Evolutionary conservation across 108 stramenopile species (phyloP), one percentile per base, ranked within the genome.

Genomic region (Poteriospumella lacustris): DNA sequence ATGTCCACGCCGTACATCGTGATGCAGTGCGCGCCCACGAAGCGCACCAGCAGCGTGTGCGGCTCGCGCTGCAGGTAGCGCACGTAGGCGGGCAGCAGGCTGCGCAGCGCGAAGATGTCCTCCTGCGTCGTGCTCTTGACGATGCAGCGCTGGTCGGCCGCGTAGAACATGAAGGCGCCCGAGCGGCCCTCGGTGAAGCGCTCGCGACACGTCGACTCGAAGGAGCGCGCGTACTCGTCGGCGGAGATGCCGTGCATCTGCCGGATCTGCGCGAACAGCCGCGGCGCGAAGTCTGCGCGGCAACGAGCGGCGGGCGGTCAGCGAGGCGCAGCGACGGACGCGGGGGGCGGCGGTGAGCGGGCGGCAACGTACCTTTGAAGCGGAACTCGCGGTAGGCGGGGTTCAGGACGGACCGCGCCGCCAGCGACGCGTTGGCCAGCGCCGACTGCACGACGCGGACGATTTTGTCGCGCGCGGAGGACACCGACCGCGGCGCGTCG

Each of bases 11-110:
- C 67, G 42, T 77, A 77, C 39, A 77, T 39, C 1, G 58, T 58
- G 1, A 77, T 19, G 59, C 76, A 68, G 42, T 77, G 76, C 1
- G 52, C 44, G 42, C 76, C 76, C 1, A 77, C 1, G 67, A 77
- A 59, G 1, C 76, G 76, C 33, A 77, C 76, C 15, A 77, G 24
- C 1, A 77, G 56, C 1, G 76, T 42, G 41, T 62, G 0, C 2
- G 59, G 58, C 31, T 58, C 1, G 1, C 26, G 28, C 24, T 26
- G 24, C 31, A 77, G n/a, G 42, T 77, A 60, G 56, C 0, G 31
- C 1, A 59, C 76, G 42, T 77, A 77, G 39, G 1, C 39, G 1
- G 1, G 34, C 58, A 59, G 26, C 39, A 77, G 0, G 39, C 0
- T n/a, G 31, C 31, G 38, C 26, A 77, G 59, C 2, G 2, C 29